Base-by-base conservation (phyloP, 768 basidiomycete genomes). In the Cystofilobasidium ferigula region DNA sequence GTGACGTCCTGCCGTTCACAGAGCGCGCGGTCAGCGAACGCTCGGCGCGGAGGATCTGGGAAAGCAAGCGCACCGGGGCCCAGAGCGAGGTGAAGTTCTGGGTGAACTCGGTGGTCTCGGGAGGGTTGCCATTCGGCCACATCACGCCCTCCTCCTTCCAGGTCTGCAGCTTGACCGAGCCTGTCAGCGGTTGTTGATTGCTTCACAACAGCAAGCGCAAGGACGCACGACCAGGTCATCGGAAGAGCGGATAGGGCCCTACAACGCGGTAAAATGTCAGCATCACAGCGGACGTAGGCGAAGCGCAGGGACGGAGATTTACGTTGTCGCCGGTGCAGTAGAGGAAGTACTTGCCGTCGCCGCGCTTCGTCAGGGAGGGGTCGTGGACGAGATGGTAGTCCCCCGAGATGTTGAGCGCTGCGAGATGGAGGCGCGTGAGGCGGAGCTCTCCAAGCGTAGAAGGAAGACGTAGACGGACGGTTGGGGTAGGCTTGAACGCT, bases 1-100 rank as follows among this genome's bases (percentile, higher is more conserved):
- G 71, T 73, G 69, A 76, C 77, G 66, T 79, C 77, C 3, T 77
- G 78, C 2, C 76, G 76, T 8, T 75, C 42, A 24, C 47, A 65
- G n/a, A 72, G 10, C n/a, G 22, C 6, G 6, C 14, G 47, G 47
- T 42, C 40, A 42, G 40, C 10, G 40, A 10, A 10, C 14, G 26
- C 18, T 30, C 48, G 60, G 24, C 22, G 32, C 24, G 30, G 22
- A 16, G 10, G 26, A 28, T 12, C 2, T 30, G 18, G 28, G 35
- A 35, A 48, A 1, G 18, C 13, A 34, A 54, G 16, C 35, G 22
- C 16, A 54, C 14, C 22, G 61, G 48, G 9, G 54, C 54, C 54
- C 63, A 64, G 42, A 64, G 63, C 28, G 51, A 51, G 6, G 53
- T 64, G 13, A 13, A 13, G 2, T 30, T 57, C 20, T 20, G 35